These are phyloP conservation scores for Carex littledalei DNA, from an alignment of 176 grass and related monocot genomes.

Conservation along the genomic window DNA sequence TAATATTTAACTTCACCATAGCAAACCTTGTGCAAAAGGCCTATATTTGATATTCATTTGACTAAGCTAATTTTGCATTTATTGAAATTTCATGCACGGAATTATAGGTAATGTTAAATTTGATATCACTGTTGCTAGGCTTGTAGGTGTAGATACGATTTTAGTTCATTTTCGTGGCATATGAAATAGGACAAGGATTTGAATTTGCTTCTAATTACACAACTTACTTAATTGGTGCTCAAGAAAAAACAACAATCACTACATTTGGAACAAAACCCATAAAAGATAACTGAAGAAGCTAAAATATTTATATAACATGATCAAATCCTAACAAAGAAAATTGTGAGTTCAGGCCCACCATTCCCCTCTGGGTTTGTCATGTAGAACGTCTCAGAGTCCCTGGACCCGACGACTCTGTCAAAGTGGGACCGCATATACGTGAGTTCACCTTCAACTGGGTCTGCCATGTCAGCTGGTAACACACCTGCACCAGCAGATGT, in stretches of 20 bases:
- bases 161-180: background rate
- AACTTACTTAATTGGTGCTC: background rate
- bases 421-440: constrained; percentile 83
- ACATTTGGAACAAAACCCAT: background rate
- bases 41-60: background rate
- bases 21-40: background rate
- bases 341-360: constrained; percentile 61
- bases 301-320: constrained; percentile 13
- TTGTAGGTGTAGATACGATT: background rate
- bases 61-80: background rate
- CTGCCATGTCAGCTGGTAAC: constrained; percentile 53
- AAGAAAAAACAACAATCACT: constrained; percentile 8
- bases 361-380: constrained; percentile 75
- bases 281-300: background rate
- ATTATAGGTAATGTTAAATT: background rate
- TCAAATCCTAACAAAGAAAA: constrained; percentile 83
- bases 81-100: background rate
- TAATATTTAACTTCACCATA: background rate
- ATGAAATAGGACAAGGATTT: background rate
- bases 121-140: background rate
- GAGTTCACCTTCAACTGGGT: constrained; percentile 58
- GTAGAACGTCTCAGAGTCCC: constrained; percentile 88
- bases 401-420: constrained; percentile 71
- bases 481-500: constrained; percentile 90
- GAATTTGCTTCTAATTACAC: constrained; percentile 3